Conservation (phyloP, 352 stramenopile genomes). For the Pythium phragmitis region DNA sequence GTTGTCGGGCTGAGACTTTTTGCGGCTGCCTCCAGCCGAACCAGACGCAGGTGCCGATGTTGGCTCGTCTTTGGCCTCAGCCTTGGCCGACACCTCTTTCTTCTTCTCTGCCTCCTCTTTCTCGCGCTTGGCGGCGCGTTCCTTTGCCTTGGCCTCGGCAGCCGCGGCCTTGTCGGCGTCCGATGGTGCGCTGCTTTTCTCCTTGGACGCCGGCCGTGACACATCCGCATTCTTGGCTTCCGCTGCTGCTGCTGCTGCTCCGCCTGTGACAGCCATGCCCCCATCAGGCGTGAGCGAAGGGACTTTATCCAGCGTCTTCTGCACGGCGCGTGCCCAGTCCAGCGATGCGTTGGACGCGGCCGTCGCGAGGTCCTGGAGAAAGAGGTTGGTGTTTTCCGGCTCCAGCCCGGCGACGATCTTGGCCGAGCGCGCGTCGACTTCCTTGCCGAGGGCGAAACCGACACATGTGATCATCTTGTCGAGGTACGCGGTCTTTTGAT, state of each 20-base stretch:
- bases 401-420: conserved; percentile 88
- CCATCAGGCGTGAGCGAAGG: conserved; percentile 62
- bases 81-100: conserved; percentile 29
- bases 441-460: conserved; percentile 52
- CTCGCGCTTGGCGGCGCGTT: conserved; percentile 36
- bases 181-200: conserved; percentile 23
- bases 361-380: conserved; percentile 68
- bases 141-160: conserved; percentile 50
- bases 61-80: conserved; percentile 39
- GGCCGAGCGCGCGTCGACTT: conserved; percentile 71
- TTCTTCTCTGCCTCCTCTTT: conserved; percentile 37
- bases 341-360: conserved; percentile 56
- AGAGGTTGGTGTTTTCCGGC: conserved; percentile 81
- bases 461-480: conserved; percentile 89
- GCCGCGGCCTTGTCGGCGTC: conserved; percentile 37
- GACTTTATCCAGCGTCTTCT: conserved; percentile 60
- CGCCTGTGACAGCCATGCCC: conserved; percentile 23
- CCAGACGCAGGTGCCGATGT: conserved; percentile 20
- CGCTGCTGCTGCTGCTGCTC: conserved; percentile 18
- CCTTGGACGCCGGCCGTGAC: conserved; percentile 45
- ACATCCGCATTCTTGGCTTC: conserved; percentile 33
- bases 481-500: conserved; percentile 82
- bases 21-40: conserved; percentile 17
- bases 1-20: conserved; percentile 42
- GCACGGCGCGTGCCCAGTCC: conserved; percentile 65